Evolutionary conservation across 495 filamentous ascomycete genomes (phyloP), one percentile per base, ranked within the genome.

Genomic region (Rhypophila decipiens): DNA sequence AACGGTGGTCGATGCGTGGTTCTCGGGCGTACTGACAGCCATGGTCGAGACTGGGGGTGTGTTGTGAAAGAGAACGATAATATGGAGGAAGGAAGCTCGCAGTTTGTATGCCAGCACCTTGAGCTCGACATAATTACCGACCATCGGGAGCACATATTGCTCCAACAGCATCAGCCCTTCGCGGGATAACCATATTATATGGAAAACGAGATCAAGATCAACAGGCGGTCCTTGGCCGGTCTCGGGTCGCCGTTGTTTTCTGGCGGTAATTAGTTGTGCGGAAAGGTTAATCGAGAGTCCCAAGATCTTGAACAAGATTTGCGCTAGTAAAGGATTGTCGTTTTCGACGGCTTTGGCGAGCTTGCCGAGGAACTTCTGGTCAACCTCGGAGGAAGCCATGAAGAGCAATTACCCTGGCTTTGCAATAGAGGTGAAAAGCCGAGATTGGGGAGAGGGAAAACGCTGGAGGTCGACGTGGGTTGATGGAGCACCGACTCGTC

Each of bases 41-140:
- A 70, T 61, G 19, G 57, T 40, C 2, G 70, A 72, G 2, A 79
- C 67, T 0, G 68, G 61, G 1, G 76, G 76, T 5, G 71, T 68
- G 66, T 96, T 95, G 69, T 95, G 88, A 61, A 96, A 98, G 13
- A 96, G 76, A 42, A 95, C 95, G 60, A 95, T 96, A 49, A 98
- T 88, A 69, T 98, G 93, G 56, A 93, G 91, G 58, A 96, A 95
- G 21, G 85, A 90, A 5, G 94, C 93, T 48, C 88, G 83, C 18
- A 98, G 77, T 67, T 97, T 98, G 67, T 86, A 86, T 7, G 86
- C 81, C 42, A 98, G 78, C 9, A 97, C 90, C 55, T 88, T 88
- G 18, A 90, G 77, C 63, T 87, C 90, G 56, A 81, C 65, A 55
- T 80, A 83, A 33, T 75, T 70, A 20, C 77, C 71, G 0, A 90